phyloP scores from a whole-genome alignment of 345 rosid species.

The Citrus unshiu region DNA sequence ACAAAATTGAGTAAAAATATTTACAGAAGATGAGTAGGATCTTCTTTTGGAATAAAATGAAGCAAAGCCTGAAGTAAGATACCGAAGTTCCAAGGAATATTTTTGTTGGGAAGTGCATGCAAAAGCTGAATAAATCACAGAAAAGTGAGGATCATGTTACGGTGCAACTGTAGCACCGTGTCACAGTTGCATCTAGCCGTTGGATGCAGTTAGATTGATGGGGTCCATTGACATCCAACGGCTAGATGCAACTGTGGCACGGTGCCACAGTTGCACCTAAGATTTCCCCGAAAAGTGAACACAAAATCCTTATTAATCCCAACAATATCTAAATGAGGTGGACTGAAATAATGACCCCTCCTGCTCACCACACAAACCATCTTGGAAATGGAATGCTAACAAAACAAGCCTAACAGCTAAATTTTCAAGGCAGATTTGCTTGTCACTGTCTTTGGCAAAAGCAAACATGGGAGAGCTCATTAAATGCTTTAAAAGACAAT shows the following conservation, averaged over 20 bases:
- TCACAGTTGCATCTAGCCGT: no score
- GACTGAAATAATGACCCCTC: slow-evolving; percentile 4
- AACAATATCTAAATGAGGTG: slow-evolving; percentile 14
- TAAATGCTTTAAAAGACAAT: background rate
- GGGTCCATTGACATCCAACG: no score
- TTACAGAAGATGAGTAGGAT: background rate
- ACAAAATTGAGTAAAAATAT: background rate
- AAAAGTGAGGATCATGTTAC: no score
- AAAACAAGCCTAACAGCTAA: slow-evolving; percentile 6
- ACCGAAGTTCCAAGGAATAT: slow-evolving; percentile 9
- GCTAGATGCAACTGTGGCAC: no score
- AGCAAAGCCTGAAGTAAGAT: background rate
- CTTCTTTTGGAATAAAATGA: background rate
- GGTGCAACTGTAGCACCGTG: no score
- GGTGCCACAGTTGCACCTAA: no score
- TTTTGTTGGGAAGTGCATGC: background rate
- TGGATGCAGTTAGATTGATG: no score
- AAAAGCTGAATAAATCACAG: background rate
- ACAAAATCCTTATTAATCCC: slow-evolving; percentile 11
- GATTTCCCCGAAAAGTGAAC: background rate
- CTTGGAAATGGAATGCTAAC: slow-evolving; percentile 17
- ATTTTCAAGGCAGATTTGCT: slow-evolving; percentile 13
- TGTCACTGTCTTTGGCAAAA: background rate
- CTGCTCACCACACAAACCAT: slow-evolving; percentile 11
- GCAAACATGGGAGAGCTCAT: slow-evolving; percentile 12